Percentiles rank a stretch among this genome's conserved stretches.
Conservation (phyloP, 1,139 yeast genomes). For the Yamadazyma kanchanaburiensis region DNA sequence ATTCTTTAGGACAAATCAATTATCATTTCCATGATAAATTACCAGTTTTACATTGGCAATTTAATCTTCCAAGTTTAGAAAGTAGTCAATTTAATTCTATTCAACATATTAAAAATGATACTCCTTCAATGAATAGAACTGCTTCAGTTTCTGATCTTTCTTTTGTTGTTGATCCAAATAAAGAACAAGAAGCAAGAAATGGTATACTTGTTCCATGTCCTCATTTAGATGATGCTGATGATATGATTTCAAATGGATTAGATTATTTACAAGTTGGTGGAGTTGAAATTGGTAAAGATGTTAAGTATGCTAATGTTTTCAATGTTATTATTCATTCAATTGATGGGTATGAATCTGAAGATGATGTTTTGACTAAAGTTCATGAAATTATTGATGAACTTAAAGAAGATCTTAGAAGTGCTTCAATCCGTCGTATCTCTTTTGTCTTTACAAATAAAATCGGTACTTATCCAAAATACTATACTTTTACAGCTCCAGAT, state of each 20-base stretch:
- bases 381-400: constrained; percentile 64
- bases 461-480: constrained; percentile 92
- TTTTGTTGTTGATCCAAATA: constrained; percentile 67
- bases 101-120: constrained; percentile 45
- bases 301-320: constrained; percentile 67
- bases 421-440: constrained; percentile 86
- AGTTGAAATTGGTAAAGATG: constrained; percentile 22
- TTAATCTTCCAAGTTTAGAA: constrained; percentile 74
- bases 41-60: constrained; percentile 84
- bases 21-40: constrained; percentile 59
- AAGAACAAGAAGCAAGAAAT: constrained; percentile 59
- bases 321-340: constrained; percentile 73
- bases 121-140: constrained; percentile 66
- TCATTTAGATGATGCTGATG: constrained; percentile 89
- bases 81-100: constrained; percentile 67
- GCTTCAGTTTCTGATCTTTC: constrained; percentile 91
- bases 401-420: constrained; percentile 63
- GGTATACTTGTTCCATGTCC: constrained; percentile 85
- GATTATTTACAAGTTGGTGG: constrained; percentile 59
- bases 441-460: constrained; percentile 80
- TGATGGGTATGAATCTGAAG: constrained; percentile 73
- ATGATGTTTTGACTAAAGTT: constrained; percentile 61
- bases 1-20: constrained; percentile 73
- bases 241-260: constrained; percentile 71
- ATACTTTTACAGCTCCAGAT: constrained; percentile 88